Percentiles rank a stretch among this genome's conserved stretches.
phyloP scores from a whole-genome alignment of 2,329 filamentous ascomycete genomes.

The Cryphonectria carpinicola region DNA sequence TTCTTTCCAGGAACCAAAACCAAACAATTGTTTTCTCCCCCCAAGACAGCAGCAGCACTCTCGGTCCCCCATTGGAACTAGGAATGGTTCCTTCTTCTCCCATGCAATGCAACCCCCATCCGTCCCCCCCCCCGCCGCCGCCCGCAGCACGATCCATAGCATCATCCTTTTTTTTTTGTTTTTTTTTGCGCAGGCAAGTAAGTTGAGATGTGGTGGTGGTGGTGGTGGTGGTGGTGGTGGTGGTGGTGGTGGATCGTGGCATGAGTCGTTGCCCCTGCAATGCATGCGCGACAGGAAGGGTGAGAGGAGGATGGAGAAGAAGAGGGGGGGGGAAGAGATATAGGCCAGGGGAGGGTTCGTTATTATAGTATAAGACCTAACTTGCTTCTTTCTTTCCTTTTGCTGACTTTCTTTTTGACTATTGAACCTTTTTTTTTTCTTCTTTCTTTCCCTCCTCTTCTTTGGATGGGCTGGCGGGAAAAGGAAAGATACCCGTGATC shows the following conservation, averaged over 20 bases:
- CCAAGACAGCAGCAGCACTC: neutral
- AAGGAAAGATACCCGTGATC: neutral
- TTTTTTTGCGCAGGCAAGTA: neutral
- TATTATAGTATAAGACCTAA: too few species aligned
- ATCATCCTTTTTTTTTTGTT: neutral
- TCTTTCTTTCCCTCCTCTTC: neutral
- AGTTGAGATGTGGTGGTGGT: neutral
- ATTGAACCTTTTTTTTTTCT: neutral
- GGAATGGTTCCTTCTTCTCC: neutral
- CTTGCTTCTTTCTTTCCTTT: neutral
- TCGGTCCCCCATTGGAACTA: neutral
- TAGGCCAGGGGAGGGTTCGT: neutral
- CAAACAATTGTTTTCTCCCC: too few species aligned
- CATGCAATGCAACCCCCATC: neutral
- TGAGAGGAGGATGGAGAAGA: neutral
- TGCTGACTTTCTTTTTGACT: neutral
- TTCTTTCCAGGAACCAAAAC: neutral
- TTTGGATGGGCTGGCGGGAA: neutral
- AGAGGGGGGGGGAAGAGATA: neutral
- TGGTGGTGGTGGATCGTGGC: neutral
- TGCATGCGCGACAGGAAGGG: neutral
- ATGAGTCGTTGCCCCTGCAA: neutral
- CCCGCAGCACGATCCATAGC: neutral
- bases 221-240: too few species aligned
- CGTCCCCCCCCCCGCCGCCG: neutral